phyloP scores from a whole-genome alignment of 1,284 basidiomycete species.

The Ceratobasidium sp. region DNA sequence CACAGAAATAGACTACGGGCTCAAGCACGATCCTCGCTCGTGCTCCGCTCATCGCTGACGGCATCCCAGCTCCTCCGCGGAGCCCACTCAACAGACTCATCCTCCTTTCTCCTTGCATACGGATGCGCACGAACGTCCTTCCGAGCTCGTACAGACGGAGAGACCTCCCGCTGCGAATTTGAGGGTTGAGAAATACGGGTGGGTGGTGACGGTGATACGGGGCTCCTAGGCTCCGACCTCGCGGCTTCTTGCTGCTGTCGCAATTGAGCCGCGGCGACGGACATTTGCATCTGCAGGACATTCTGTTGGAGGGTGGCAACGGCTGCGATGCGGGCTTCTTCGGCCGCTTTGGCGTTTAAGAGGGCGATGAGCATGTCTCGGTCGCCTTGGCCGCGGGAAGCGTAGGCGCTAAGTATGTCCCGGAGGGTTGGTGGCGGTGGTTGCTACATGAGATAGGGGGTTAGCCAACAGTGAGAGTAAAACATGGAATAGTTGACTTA shows the following conservation, averaged over 20 bases:
- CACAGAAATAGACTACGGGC: not conserved
- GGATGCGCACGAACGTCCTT: conserved; percentile 25
- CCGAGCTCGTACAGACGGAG: not conserved
- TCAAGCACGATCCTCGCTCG: conserved; percentile 26
- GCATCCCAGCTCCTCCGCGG: conserved; percentile 35
- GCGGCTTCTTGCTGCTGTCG: not conserved
- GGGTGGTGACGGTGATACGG: conserved; percentile 25
- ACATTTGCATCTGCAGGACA: conserved; percentile 71
- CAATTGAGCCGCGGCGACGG: conserved; percentile 21
- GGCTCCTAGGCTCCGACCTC: not conserved
- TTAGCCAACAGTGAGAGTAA: not conserved
- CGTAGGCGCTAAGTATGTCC: conserved; percentile 88
- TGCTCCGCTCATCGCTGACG: conserved; percentile 41
- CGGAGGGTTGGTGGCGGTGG: conserved; percentile 81
- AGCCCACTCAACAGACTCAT: not conserved
- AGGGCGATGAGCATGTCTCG: conserved; percentile 89
- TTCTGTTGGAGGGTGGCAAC: conserved; percentile 76
- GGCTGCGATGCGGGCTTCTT: conserved; percentile 84
- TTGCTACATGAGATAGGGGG: conserved; percentile 57
- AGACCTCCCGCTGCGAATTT: not conserved
- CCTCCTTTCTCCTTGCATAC: conserved; percentile 1
- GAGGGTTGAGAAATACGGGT: not conserved
- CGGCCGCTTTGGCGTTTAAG: conserved; percentile 89
- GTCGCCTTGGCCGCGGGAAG: conserved; percentile 86
- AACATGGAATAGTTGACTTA: not conserved